Percentiles rank a stretch among this genome's conserved stretches.
These are phyloP conservation scores for Yamadazyma taylorii DNA, from an alignment of 1,139 yeast genomes.

Conservation along the genomic window DNA sequence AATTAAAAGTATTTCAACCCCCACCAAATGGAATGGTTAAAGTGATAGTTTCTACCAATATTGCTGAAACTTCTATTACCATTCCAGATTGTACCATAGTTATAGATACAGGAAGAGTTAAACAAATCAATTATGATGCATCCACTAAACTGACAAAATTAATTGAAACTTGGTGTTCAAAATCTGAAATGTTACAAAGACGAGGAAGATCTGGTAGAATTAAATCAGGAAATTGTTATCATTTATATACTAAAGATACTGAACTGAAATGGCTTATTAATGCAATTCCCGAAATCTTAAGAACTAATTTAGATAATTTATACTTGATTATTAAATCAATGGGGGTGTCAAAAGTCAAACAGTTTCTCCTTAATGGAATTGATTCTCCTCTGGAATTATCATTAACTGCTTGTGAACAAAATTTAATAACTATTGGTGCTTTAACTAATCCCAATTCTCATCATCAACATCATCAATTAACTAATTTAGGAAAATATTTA, in stretches of 20 bases:
- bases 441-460: constrained; percentile 46
- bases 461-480: constrained; percentile 37
- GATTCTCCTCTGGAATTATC: constrained; percentile 75
- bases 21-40: constrained; percentile 62
- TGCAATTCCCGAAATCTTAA: constrained; percentile 85
- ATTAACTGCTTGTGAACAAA: constrained; percentile 59
- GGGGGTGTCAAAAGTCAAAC: constrained; percentile 74
- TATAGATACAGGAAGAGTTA: constrained; percentile 84
- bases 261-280: constrained; percentile 61
- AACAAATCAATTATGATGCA: constrained; percentile 71
- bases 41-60: constrained; percentile 86
- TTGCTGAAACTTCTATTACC: constrained; percentile 86
- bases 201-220: constrained; percentile 99
- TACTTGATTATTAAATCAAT: constrained; percentile 83
- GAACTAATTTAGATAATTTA: constrained; percentile 80
- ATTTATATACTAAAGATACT: constrained; percentile 67
- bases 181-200: constrained; percentile 89
- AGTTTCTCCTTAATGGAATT: constrained; percentile 70
- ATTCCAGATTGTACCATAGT: constrained; percentile 95
- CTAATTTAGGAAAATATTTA: constrained; percentile 79
- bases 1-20: constrained; percentile 60
- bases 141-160: constrained; percentile 67
- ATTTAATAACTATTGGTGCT: constrained; percentile 74
- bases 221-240: constrained; percentile 76
- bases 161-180: constrained; percentile 83